Percentiles rank a stretch among this genome's conserved stretches.
These are phyloP conservation scores for Pilaira anomala DNA, from an alignment of 192 early-diverging fungal genomes.

Conservation along the genomic window DNA sequence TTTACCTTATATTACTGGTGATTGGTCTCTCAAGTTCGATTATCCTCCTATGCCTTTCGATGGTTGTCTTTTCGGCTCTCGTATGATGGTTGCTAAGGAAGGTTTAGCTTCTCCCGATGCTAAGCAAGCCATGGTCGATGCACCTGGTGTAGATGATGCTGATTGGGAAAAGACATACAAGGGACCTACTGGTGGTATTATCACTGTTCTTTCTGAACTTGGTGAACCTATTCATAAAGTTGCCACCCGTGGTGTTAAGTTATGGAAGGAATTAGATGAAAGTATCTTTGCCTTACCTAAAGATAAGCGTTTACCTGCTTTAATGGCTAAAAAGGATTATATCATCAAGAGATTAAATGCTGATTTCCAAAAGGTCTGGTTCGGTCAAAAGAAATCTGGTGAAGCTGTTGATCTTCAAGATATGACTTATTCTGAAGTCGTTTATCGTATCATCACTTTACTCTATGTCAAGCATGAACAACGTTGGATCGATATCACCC, in stretches of 20 bases:
- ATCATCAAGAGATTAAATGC: slow-evolving; percentile 81
- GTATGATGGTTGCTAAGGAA: slow-evolving; percentile 93
- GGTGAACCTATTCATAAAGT: slow-evolving; percentile 94
- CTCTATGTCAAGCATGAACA: slow-evolving; percentile 68
- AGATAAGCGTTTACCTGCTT: slow-evolving; percentile 69
- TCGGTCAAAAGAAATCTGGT: slow-evolving; percentile 79
- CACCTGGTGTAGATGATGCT: slow-evolving; percentile 74
- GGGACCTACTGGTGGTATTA: slow-evolving; percentile 72
- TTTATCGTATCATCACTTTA: slow-evolving; percentile 76
- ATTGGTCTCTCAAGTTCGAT: slow-evolving; percentile 80
- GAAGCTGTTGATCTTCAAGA: slow-evolving; percentile 76
- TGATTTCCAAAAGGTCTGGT: slow-evolving; percentile 96
- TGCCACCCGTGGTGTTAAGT: slow-evolving; percentile 73
- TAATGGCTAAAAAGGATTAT: slow-evolving; percentile 81
- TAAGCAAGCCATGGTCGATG: slow-evolving; percentile 84
- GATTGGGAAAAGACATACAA: slow-evolving; percentile 86
- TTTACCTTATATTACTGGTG: slow-evolving; percentile 88
- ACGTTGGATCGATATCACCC: slow-evolving; percentile 78
- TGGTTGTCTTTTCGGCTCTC: slow-evolving; percentile 93
- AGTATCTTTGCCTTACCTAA: slow-evolving; percentile 79
- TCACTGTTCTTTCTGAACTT: slow-evolving; percentile 83
- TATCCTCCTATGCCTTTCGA: slow-evolving; percentile 94
- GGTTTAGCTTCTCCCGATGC: slow-evolving; percentile 69
- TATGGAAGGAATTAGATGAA: slow-evolving; percentile 80
- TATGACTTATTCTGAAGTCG: slow-evolving; percentile 92